A percentile compares a stretch with the other conserved stretches of the same genome.
These are phyloP conservation scores for Nannizziopsis arthrosporioides DNA, from an alignment of 2,329 filamentous ascomycete genomes.

Conservation along the genomic window DNA sequence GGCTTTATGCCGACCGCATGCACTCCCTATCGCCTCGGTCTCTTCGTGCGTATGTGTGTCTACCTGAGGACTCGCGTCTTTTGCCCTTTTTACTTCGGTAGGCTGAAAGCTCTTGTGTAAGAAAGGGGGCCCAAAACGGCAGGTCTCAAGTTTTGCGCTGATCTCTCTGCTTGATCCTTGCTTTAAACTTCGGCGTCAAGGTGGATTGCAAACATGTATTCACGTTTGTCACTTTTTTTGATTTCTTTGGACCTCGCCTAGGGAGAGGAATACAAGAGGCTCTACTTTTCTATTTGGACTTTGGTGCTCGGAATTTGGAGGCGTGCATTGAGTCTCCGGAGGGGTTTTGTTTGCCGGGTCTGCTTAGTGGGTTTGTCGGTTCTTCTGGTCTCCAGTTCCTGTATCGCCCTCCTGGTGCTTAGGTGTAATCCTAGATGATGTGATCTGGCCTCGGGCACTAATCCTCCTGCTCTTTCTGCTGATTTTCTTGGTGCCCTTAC, in stretches of 20 bases:
- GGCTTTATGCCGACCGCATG: neutral
- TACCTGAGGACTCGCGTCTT: neutral
- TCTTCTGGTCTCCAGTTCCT: too few relatives aligned
- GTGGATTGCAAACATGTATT: too few relatives aligned
- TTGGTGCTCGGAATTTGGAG: conserved; percentile 2
- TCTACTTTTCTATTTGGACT: neutral
- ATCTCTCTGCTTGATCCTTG: too few relatives aligned
- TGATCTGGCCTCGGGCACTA: neutral
- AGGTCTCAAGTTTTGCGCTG: too few relatives aligned
- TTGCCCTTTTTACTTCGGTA: neutral
- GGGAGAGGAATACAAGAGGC: neutral
- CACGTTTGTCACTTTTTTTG: neutral
- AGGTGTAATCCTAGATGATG: neutral
- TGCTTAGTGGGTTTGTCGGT: too few relatives aligned
- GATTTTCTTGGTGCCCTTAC: neutral
- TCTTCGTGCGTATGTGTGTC: neutral
- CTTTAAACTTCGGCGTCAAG: too few relatives aligned
- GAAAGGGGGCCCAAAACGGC: too few relatives aligned
- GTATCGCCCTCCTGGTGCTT: too few relatives aligned
- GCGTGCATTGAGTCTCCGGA: neutral
- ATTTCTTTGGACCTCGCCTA: neutral
- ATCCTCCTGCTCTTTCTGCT: neutral
- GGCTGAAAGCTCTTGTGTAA: neutral
- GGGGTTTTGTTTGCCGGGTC: neutral
- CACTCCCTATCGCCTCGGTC: neutral